Base-by-base conservation (phyloP, 129 eudicot species). In the Pulicaria dysenterica region DNA sequence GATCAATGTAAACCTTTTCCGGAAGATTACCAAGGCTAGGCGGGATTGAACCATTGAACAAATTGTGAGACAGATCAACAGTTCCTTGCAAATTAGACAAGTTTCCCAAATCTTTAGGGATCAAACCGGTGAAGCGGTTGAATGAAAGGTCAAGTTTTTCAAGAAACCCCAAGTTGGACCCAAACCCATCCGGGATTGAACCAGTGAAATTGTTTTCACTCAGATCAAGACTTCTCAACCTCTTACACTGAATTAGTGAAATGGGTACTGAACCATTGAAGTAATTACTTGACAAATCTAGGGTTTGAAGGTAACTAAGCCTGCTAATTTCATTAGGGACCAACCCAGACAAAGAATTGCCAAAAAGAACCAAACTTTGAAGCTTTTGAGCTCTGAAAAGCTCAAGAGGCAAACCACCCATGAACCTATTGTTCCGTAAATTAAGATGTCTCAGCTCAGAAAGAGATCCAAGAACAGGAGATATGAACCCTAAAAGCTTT, bases 11-110 rank as follows among this genome's bases (percentile, higher is more conserved):
- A 65, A 94, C 97, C 80, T 94, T 94, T 69, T 94, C 99, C 19
- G 99, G 99, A 73, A 94, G 96, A 53, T 90, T 87, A 31, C 99
- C 99, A 74, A 94, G 91, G 55, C 94, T 90, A 69, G 96, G 77
- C 9, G 99, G 99, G 66, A 94, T 94, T 36, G 88, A 86, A 50
- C 99, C 99, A 71, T 70, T 88, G 65, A 94, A 94, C 89, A 84
- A 39, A 76, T 94, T 94, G 79, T 94, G 96, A 19, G 97, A 90
- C 45, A 94, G 86, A 82, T 94, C 94, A 54, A 82, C 85, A 73
- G 99, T 90, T 36, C 94, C 99, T 85, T 94, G 94, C 64, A 94
- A 83, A 77, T 86, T 84, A 48, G 97, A 80, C 83, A 94, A 61
- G 61, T 86, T 79, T 4, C 97, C 99, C 58, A 94, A 80, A 40